Percentiles rank a stretch among this genome's conserved stretches.
These are phyloP conservation scores for Torrubiella hemipterigena DNA, from an alignment of 2,329 filamentous ascomycete species.

Conservation along the genomic window DNA sequence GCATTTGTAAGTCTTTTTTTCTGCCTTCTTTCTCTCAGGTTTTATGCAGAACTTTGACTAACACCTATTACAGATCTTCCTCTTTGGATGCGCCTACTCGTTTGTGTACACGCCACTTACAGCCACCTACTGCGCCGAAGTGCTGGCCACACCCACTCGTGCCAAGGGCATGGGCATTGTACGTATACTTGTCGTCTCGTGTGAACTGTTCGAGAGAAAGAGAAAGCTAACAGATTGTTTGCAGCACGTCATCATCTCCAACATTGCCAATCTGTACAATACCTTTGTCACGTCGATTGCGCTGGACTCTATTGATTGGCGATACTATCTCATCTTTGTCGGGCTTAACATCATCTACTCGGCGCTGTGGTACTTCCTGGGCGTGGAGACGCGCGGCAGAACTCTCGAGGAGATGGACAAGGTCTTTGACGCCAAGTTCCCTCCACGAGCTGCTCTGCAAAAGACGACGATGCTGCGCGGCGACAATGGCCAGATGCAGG, in stretches of 20 bases:
- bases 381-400: slow-evolving; percentile 17
- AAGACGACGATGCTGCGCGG: slow-evolving; percentile 18
- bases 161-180: slow-evolving; percentile 23
- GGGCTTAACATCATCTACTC: slow-evolving; percentile 17
- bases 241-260: slow-evolving; percentile 14
- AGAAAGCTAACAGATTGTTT: too few relatives aligned
- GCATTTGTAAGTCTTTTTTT: slow-evolving; percentile 29
- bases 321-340: slow-evolving; percentile 19
- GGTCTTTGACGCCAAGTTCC: slow-evolving; percentile 24
- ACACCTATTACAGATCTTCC: slow-evolving; percentile 26
- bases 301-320: slow-evolving; percentile 17
- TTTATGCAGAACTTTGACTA: background rate
- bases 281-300: slow-evolving; percentile 18
- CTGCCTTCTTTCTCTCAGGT: too few relatives aligned
- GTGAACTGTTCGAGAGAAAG: too few relatives aligned
- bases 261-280: slow-evolving; percentile 19
- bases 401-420: slow-evolving; percentile 32
- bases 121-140: slow-evolving; percentile 22
- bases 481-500: too few relatives aligned
- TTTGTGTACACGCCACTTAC: slow-evolving; percentile 37
- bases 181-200: slow-evolving; percentile 6
- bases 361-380: slow-evolving; percentile 15
- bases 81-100: slow-evolving; percentile 39
- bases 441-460: slow-evolving; percentile 23
- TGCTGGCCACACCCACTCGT: slow-evolving; percentile 17